A percentile compares a stretch with the other conserved stretches of the same genome.
phyloP scores from a whole-genome alignment of 768 basidiomycete genomes.

The Pilatotrama ljubarskyi region DNA sequence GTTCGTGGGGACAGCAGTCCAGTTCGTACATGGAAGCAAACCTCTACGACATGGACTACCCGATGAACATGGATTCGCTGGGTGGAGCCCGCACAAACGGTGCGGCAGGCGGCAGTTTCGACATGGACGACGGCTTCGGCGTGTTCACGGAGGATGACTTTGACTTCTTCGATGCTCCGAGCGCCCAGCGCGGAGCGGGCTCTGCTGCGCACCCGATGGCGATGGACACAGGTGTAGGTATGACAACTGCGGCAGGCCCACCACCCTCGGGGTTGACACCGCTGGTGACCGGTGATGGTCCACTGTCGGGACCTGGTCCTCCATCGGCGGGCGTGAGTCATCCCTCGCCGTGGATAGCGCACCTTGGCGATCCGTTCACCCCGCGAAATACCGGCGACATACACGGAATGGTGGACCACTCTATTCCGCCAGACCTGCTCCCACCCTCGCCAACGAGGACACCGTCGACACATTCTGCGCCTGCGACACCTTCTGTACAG shows the following conservation, averaged over 20 bases:
- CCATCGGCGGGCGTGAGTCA: slow-evolving; percentile 28
- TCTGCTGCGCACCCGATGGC: slow-evolving; percentile 19
- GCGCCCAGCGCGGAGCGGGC: slow-evolving; percentile 28
- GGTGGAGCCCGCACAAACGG: slow-evolving; percentile 32
- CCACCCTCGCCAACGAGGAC: slow-evolving; percentile 55
- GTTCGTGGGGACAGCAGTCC: slow-evolving; percentile 24
- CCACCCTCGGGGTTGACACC: slow-evolving; percentile 38
- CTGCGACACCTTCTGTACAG: slow-evolving; percentile 55
- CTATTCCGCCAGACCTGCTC: slow-evolving; percentile 41
- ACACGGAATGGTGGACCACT: slow-evolving; percentile 3
- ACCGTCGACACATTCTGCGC: slow-evolving; percentile 46
- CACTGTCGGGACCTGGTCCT: slow-evolving; percentile 31
- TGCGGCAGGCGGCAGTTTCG: slow-evolving; percentile 29
- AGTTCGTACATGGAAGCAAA: slow-evolving; percentile 39
- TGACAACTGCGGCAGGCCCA: slow-evolving; percentile 36
- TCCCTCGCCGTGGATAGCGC: slow-evolving; percentile 22
- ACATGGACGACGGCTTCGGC: slow-evolving; percentile 35
- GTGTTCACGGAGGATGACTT: slow-evolving; percentile 86
- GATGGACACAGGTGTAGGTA: background rate
- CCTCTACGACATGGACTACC: slow-evolving; percentile 49
- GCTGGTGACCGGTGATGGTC: slow-evolving; percentile 31
- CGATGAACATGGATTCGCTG: slow-evolving; percentile 46
- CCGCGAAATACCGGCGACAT: slow-evolving; percentile 14
- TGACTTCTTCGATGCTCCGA: slow-evolving; percentile 77
- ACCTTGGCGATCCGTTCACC: slow-evolving; percentile 24